Evolutionary conservation across 2,329 filamentous ascomycete genomes (phyloP).

Genomic region (Phialemoniopsis sp.): DNA sequence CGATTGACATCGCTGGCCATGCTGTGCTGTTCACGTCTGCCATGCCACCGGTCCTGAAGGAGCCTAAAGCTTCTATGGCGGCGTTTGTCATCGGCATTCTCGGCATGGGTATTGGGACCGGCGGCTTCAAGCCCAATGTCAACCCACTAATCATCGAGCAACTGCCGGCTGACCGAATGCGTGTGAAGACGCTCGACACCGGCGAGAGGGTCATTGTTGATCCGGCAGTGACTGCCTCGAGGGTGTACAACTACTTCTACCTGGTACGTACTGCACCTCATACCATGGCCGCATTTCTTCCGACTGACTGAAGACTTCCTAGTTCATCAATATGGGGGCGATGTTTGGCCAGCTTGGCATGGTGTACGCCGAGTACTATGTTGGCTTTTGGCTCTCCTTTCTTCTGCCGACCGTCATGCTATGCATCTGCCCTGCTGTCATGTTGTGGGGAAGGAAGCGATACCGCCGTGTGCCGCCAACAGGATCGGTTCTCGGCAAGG

Average conservation of each 20-base stretch:
- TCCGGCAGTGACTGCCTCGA: slow-evolving; percentile 54
- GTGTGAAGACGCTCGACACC: slow-evolving; percentile 43
- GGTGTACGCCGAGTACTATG: slow-evolving; percentile 68
- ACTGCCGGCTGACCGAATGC: slow-evolving; percentile 48
- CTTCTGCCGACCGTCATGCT: slow-evolving; percentile 64
- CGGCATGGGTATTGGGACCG: slow-evolving; percentile 56
- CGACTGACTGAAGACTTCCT: too few relatives aligned
- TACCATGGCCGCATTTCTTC: too few relatives aligned
- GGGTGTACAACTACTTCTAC: slow-evolving; percentile 68
- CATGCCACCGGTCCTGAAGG: slow-evolving; percentile 55
- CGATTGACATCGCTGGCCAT: slow-evolving; percentile 60
- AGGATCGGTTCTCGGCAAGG: slow-evolving; percentile 64
- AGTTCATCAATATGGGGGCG: slow-evolving; percentile 64
- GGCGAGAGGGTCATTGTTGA: slow-evolving; percentile 63
- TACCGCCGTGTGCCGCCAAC: slow-evolving; percentile 57
- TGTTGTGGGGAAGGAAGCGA: slow-evolving; percentile 51
- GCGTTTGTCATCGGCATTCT: slow-evolving; percentile 59
- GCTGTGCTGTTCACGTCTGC: slow-evolving; percentile 62
- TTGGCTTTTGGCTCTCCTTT: slow-evolving; percentile 71
- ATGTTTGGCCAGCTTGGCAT: slow-evolving; percentile 58
- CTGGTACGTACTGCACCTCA: slow-evolving; percentile 22
- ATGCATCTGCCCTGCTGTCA: slow-evolving; percentile 57
- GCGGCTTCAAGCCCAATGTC: slow-evolving; percentile 73
- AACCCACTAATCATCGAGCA: slow-evolving; percentile 66
- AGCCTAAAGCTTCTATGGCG: slow-evolving; percentile 50